Conservation (phyloP, 108 stramenopile species). For the Cyclotella sp. region DNA sequence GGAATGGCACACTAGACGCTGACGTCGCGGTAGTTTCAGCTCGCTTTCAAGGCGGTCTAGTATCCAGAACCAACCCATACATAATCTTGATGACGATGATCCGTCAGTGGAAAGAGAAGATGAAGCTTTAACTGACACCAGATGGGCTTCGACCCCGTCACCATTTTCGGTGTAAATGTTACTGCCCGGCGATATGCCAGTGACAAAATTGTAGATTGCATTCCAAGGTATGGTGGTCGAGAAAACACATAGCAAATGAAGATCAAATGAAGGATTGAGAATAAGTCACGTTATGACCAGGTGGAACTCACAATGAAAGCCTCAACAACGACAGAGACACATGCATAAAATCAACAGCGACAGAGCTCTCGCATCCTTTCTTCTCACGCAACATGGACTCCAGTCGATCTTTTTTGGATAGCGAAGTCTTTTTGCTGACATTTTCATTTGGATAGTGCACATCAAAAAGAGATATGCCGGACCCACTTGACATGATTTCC, state of each 20-base stretch:
- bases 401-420: slow-evolving; percentile 30
- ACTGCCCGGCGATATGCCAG: neutral
- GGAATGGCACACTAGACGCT: slow-evolving; percentile 81
- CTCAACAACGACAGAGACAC: slow-evolving; percentile 50
- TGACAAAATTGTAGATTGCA: neutral
- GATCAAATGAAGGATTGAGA: neutral
- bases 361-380: slow-evolving; percentile 18
- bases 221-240: neutral
- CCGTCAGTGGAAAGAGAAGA: slow-evolving; percentile 59
- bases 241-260: neutral
- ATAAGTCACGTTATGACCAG: neutral
- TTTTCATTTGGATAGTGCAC: neutral
- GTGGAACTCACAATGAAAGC: slow-evolving; percentile 47
- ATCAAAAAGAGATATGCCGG: slow-evolving; percentile 52
- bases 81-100: slow-evolving; percentile 52
- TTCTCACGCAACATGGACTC: slow-evolving; percentile 27
- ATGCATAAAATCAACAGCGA: slow-evolving; percentile 46
- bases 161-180: slow-evolving; percentile 54
- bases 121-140: slow-evolving; percentile 74
- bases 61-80: slow-evolving; percentile 92
- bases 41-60: slow-evolving; percentile 60
- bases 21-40: slow-evolving; percentile 47
- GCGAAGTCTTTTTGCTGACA: neutral
- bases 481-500: slow-evolving; percentile 48
- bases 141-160: slow-evolving; percentile 77